Evolutionary conservation across 805 yeast species (phyloP).

Genomic region (Pichia cephalocereana): DNA sequence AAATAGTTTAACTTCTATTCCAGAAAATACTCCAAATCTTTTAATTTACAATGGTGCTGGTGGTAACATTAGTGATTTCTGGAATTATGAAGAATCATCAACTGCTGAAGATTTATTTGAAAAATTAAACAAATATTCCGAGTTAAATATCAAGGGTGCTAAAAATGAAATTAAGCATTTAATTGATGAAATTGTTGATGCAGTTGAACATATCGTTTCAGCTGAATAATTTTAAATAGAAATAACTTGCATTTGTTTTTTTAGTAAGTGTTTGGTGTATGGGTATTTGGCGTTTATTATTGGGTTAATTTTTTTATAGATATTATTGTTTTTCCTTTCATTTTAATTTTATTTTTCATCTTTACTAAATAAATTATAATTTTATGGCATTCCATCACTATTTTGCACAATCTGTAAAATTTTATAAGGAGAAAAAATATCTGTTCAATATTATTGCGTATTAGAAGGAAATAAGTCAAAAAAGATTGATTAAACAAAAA

Average conservation of each 20-base stretch:
- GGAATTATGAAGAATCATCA: conserved; percentile 27
- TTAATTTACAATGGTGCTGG: conserved; percentile 81
- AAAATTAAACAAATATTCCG: conserved; percentile 14
- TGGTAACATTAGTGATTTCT: conserved; percentile 55
- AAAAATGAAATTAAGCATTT: conserved; percentile 16
- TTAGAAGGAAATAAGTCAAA: too few species aligned
- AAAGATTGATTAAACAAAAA: too few species aligned
- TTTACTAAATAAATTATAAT: not conserved
- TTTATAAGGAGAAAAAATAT: too few species aligned
- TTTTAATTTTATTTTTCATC: not conserved
- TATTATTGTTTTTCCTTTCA: not conserved
- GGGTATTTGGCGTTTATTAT: not conserved
- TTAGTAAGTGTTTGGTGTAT: not conserved
- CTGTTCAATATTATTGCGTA: too few species aligned
- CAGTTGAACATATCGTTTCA: conserved; percentile 7
- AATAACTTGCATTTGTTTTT: not conserved
- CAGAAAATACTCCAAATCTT: conserved; percentile 66
- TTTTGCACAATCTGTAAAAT: too few species aligned
- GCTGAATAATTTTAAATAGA: not conserved
- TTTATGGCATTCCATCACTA: too few species aligned
- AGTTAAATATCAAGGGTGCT: conserved; percentile 12
- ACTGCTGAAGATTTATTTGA: conserved; percentile 10
- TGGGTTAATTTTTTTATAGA: not conserved
- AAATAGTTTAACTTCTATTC: conserved; percentile 50
- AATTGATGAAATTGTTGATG: conserved; percentile 15